Percentiles rank a stretch among this genome's conserved stretches.
Conservation (phyloP, 2,329 filamentous ascomycete species). For the Clathrospora elynae region DNA sequence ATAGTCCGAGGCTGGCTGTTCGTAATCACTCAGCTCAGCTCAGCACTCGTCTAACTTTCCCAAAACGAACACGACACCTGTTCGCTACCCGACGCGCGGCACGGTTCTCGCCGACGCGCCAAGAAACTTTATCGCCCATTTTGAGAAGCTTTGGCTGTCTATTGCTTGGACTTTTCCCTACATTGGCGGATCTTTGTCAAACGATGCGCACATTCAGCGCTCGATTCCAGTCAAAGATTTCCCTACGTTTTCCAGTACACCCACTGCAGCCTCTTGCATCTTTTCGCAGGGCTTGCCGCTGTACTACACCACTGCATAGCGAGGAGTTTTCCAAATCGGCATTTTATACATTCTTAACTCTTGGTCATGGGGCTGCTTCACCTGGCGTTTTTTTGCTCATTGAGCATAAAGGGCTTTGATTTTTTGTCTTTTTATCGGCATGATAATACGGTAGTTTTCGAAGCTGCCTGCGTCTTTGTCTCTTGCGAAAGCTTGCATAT, state of each 20-base stretch:
- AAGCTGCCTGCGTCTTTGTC: neutral
- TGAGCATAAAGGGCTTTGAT: neutral
- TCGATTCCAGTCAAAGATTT: neutral
- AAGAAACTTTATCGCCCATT: conserved; percentile 6
- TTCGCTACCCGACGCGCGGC: conserved; percentile 24
- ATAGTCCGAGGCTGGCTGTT: conserved; percentile 10
- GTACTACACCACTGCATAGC: conserved; percentile 41
- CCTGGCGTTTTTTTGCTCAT: conserved; percentile 10
- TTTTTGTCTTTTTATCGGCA: too few species aligned
- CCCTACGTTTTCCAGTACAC: conserved; percentile 4
- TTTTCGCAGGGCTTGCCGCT: conserved; percentile 12
- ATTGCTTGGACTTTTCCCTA: neutral
- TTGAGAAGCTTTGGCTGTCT: conserved; percentile 1
- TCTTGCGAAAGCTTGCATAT: conserved; percentile 1
- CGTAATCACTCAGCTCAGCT: conserved; percentile 11
- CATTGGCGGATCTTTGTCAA: conserved; percentile 9
- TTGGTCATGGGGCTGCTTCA: conserved; percentile 18
- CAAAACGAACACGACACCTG: conserved; percentile 21
- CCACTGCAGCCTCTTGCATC: conserved; percentile 4
- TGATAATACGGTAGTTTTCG: too few species aligned
- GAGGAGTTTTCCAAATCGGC: conserved; percentile 33
- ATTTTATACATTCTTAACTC: conserved; percentile 29
- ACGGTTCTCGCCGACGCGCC: conserved; percentile 15
- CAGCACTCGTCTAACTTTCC: conserved; percentile 9
- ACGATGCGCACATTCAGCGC: conserved; percentile 10